Base-by-base conservation (phyloP, 441 rosid genomes). In the Croton laevigatus region DNA sequence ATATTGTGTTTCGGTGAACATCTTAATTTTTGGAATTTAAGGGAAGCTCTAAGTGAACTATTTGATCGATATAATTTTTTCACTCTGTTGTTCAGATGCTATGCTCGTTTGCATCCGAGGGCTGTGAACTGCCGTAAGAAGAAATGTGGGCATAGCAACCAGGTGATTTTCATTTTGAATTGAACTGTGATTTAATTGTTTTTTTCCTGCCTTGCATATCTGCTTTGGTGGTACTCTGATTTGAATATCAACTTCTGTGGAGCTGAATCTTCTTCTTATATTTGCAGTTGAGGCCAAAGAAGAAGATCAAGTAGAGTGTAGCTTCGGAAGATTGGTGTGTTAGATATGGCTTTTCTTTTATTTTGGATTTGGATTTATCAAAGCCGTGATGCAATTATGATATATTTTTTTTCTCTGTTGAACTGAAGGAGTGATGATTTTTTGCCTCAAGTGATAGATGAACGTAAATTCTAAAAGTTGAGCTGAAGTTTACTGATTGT, bases 91-190 rank as follows among this genome's bases (percentile, higher is more conserved):
- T 22, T 12, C 59, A 89, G 94, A 73, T 86, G 91, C 66, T 89
- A 89, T 66, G 95, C 95, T 0, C 88, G 89, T 22, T 74, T 87
- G 66, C 89, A 87, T 69, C 90, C 92, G 3, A 82, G 88, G 64
- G 94, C 92, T 40, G 92, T 87, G 9, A 87, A 89, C 82, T 89
- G 90, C 82, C 67, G 92, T 79, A 89, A 89, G 69, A 85, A 85
- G 87, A 86, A 89, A 77, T 86, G 95, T 36, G 89, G 92, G 0
- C 92, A 87, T 73, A 87, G 92, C 87, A 89, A 87, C 73, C 96
- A 88, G 92, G 90, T 86, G 22, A 65, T 40, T 16, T 7, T 6
- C 1, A 23, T 22, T 0, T 11, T 38, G 45, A 17, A n/a, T 34
- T 65, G 4, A 4, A 3, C 12, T 27, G 0, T 37, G 2, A 3